Evolutionary conservation across 192 early-diverging fungal genomes (phyloP), one percentile per base, ranked within the genome.

Genomic region (Rhizoclosmatium globosum): DNA sequence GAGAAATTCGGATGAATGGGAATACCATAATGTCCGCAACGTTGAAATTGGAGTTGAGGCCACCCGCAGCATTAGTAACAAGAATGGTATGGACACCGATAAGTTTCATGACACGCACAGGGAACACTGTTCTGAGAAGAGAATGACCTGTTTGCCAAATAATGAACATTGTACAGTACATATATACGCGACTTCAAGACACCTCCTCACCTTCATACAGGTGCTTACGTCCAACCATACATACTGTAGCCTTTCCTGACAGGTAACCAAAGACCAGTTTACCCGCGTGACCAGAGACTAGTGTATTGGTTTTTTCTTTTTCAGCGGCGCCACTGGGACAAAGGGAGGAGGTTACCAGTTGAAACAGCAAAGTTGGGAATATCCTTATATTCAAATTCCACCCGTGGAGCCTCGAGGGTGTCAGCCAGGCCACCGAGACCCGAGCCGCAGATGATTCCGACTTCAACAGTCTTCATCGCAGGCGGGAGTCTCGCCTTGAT

Each of bases 221-320:
- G 81, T 97, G 96, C 86, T 92, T 94, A 39, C 96, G 87, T n/a
- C 96, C 96, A 9, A 94, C 93, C 87, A 96, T 94, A 82, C 91
- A 93, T 46, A 96, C 92, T 3, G 90, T 90, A 41, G 91, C 89
- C 23, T 85, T 89, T 53, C 91, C 88, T 47, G 91, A 87, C 60
- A 98, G 85, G 60, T 91, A 88, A 71, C 95, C 95, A 87, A 97
- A 95, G 7, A 95, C 94, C 39, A 98, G 87, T 79, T 93, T 93
- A 53, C 94, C 92, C 21, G 85, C 91, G 74, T 95, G 94, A 41
- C 94, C 94, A 17, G 41, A 47, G 21, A 47, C 61, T 69, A 58
- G 3, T 44, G 17, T 3, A 43, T 19, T 47, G 66, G 9, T 31
- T 31, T 31, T 31, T 31, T 31, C 31, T 15, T 13, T 68, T n/a